Conservation (phyloP, 306 rosid species). For the Pueraria montana region DNA sequence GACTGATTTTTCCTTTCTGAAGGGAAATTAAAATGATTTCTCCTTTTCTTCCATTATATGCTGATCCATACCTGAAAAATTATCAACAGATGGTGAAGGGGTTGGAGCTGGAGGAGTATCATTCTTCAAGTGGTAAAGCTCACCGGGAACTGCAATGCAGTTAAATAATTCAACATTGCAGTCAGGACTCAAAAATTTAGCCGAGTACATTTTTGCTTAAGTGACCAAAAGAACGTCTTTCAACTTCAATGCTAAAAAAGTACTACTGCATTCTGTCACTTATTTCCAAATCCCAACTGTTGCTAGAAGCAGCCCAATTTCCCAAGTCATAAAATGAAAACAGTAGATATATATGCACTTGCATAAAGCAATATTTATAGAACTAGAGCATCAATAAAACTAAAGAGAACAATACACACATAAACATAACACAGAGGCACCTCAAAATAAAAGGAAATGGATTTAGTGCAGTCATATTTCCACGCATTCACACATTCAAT, state of each 20-base stretch:
- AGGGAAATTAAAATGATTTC: slow-evolving; percentile 1
- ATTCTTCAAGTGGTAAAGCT: slow-evolving; percentile 71
- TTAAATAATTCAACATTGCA: slow-evolving; percentile 18
- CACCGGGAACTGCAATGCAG: slow-evolving; percentile 84
- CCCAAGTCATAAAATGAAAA: slow-evolving; percentile 30
- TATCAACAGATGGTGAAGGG: slow-evolving; percentile 62
- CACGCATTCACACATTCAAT: neutral
- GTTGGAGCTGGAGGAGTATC: slow-evolving; percentile 65
- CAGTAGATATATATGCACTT: slow-evolving; percentile 2
- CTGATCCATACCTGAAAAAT: slow-evolving; percentile 65
- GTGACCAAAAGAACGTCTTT: slow-evolving; percentile 6
- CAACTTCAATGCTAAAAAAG: slow-evolving; percentile 16
- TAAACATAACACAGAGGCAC: neutral
- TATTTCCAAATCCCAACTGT: slow-evolving; percentile 16
- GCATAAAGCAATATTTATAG: slow-evolving; percentile 9
- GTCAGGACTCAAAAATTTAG: slow-evolving; percentile 1
- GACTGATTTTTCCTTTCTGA: neutral
- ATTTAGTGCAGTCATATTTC: neutral
- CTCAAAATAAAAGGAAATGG: neutral
- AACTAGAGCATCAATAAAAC: slow-evolving; percentile 7
- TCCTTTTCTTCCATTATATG: slow-evolving; percentile 11
- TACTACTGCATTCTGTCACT: neutral
- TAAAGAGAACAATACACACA: neutral
- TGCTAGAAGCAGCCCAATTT: neutral
- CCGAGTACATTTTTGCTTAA: neutral